These are phyloP conservation scores for Nepenthes mirabilis DNA, from an alignment of 148 eudicot genomes.

Conservation along the genomic window DNA sequence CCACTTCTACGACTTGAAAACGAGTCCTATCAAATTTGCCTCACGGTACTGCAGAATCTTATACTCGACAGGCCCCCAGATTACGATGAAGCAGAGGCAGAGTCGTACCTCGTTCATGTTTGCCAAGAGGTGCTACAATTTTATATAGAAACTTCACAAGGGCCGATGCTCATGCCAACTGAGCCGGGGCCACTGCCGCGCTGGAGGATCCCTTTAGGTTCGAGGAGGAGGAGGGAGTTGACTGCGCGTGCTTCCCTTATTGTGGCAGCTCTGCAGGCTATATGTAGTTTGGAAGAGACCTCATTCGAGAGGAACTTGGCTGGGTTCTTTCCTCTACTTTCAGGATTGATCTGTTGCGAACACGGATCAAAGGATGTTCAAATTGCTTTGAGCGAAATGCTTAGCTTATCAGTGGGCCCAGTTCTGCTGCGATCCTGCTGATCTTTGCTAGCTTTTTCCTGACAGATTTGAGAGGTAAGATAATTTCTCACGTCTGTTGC, in stretches of 20 bases:
- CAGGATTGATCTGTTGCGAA: constrained; percentile 63
- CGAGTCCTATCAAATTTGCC: constrained; percentile 88
- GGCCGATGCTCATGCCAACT: constrained; percentile 19
- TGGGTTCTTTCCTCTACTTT: constrained; percentile 61
- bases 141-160: constrained; percentile 50
- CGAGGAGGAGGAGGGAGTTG: constrained; percentile 64
- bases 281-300: constrained; percentile 50
- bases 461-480: too few species aligned
- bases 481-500: too few species aligned
- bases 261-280: constrained; percentile 73
- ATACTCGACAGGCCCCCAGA: constrained; percentile 40
- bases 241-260: constrained; percentile 77
- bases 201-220: constrained; percentile 71
- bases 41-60: constrained; percentile 80
- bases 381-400: constrained; percentile 69
- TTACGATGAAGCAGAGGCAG: constrained; percentile 49
- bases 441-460: constrained; percentile 3
- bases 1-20: constrained; percentile 92
- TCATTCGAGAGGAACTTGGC: constrained; percentile 60
- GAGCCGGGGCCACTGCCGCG: constrained; percentile 19
- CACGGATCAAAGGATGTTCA: constrained; percentile 87
- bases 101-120: constrained; percentile 56
- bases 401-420: constrained; percentile 58
- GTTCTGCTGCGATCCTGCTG: constrained; percentile 50
- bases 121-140: constrained; percentile 70